phyloP scores from a whole-genome alignment of 768 basidiomycete genomes.

The Royoungia palumana region DNA sequence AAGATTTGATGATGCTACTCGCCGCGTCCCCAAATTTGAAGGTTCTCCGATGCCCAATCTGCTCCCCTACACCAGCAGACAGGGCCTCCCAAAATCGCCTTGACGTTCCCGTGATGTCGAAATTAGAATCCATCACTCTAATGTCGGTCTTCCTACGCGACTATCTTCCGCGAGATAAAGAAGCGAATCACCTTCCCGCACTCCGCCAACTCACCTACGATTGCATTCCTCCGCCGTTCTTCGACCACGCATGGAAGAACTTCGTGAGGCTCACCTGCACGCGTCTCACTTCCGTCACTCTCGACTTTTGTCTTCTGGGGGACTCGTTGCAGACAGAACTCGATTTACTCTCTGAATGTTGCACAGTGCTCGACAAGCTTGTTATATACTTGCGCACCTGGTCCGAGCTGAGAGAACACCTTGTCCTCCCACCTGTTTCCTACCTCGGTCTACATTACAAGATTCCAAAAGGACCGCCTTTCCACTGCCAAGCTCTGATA shows the following conservation, averaged over 20 bases:
- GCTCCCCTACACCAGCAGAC: constrained; percentile 23
- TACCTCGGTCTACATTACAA: constrained; percentile 24
- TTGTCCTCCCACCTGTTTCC: constrained; percentile 26
- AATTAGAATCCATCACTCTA: constrained; percentile 25
- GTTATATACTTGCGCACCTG: constrained; percentile 25
- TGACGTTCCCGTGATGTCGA: constrained; percentile 27
- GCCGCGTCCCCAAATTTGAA: constrained; percentile 25
- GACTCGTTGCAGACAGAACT: constrained; percentile 26
- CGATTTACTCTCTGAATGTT: constrained; percentile 24
- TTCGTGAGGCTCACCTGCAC: constrained; percentile 25
- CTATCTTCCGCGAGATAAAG: constrained; percentile 28
- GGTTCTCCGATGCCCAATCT: constrained; percentile 28
- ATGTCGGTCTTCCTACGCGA: constrained; percentile 29
- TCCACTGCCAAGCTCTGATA: constrained; percentile 18
- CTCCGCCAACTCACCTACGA: constrained; percentile 32
- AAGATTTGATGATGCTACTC: constrained; percentile 29
- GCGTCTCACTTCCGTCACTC: constrained; percentile 25
- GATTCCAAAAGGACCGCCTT: constrained; percentile 5
- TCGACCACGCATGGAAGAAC: constrained; percentile 26
- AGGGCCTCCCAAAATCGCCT: constrained; percentile 15
- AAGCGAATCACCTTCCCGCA: constrained; percentile 27
- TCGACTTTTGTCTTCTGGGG: constrained; percentile 26
- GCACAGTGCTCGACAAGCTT: constrained; percentile 22
- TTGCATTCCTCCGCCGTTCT: constrained; percentile 30
- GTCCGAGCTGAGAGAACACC: constrained; percentile 19